Evolutionary conservation across 2,329 filamentous ascomycete genomes (phyloP).

Genomic region (Botrytis medusae): DNA sequence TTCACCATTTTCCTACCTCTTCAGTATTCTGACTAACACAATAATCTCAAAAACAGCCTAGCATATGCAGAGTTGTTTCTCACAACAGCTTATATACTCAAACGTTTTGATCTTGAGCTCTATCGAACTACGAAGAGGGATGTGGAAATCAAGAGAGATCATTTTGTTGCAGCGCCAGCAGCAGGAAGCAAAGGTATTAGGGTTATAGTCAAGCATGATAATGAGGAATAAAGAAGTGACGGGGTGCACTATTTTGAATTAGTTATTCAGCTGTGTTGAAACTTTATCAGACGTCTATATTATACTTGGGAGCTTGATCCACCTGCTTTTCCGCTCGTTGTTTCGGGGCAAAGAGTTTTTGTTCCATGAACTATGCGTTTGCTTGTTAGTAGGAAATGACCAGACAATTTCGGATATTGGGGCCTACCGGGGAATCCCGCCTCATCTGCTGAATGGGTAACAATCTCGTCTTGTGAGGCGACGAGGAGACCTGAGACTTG

Average conservation of each 20-base stretch:
- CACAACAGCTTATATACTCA: slow-evolving; percentile 8
- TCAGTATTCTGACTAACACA: neutral
- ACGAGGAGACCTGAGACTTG: slow-evolving; percentile 28
- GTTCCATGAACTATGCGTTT: slow-evolving; percentile 25
- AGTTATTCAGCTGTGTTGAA: neutral
- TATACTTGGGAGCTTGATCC: neutral
- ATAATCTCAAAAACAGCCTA: neutral
- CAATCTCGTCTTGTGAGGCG: slow-evolving; percentile 29
- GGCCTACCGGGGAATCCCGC: slow-evolving; percentile 28
- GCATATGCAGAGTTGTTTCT: slow-evolving; percentile 20
- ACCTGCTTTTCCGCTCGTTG: slow-evolving; percentile 22
- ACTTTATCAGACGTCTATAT: neutral
- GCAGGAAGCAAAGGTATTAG: slow-evolving; percentile 16
- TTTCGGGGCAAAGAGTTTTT: slow-evolving; percentile 30
- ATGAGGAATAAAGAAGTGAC: neutral
- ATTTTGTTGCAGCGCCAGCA: slow-evolving; percentile 2
- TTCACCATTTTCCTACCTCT: neutral
- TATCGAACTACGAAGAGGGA: slow-evolving; percentile 5
- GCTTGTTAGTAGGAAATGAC: neutral
- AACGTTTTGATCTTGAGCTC: slow-evolving; percentile 12
- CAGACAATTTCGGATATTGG: neutral
- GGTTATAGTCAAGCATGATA: neutral
- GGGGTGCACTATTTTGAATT: neutral
- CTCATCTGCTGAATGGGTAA: slow-evolving; percentile 26
- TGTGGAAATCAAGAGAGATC: slow-evolving; percentile 6